These are phyloP conservation scores for Gracilaria gracilis DNA, from an alignment of 23 red algal genomes.

Conservation along the genomic window DNA sequence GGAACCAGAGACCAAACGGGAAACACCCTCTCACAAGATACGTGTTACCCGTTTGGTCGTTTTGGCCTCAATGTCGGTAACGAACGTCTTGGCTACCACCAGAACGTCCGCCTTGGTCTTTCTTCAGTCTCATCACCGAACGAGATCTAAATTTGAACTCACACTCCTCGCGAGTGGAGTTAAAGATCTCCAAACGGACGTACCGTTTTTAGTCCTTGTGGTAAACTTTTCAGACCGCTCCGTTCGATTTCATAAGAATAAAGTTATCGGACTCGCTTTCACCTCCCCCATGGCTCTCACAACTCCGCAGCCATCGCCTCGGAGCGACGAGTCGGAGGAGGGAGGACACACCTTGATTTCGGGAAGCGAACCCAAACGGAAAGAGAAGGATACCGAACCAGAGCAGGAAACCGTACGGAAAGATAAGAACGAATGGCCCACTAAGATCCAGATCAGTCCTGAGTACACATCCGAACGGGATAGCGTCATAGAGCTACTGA, in stretches of 20 bases:
- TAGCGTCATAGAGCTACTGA: background rate
- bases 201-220: conserved; percentile 17
- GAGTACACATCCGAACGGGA: background rate
- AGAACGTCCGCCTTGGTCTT: background rate
- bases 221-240: conserved; percentile 4
- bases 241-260: conserved; percentile 3
- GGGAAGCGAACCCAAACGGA: too few relatives aligned
- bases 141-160: background rate
- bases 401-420: background rate
- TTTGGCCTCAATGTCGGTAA: background rate
- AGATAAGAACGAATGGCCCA: background rate
- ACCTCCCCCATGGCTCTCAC: background rate
- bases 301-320: background rate
- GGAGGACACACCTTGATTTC: too few relatives aligned
- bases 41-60: background rate
- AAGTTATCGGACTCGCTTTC: background rate
- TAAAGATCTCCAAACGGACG: conserved; percentile 19
- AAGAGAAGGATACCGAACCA: too few relatives aligned
- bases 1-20: too few relatives aligned
- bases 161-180: conserved; percentile 36
- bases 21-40: background rate
- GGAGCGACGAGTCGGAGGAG: background rate
- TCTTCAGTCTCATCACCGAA: background rate
- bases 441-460: background rate
- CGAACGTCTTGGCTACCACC: background rate